These are phyloP conservation scores for Gaultheria prostrata DNA, from an alignment of 148 eudicot species.

Conservation along the genomic window DNA sequence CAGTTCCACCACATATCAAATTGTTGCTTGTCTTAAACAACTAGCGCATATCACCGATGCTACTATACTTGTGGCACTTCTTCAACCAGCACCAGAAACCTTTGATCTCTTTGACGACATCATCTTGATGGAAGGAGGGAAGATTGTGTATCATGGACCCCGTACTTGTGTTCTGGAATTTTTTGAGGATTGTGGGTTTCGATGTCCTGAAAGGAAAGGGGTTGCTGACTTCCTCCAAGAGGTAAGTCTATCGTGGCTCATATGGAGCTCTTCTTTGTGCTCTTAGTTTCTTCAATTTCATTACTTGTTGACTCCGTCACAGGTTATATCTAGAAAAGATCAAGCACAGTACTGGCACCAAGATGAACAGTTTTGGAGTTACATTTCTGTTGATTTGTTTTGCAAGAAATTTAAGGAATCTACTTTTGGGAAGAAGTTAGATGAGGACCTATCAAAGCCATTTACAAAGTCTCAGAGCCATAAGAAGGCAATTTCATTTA, in stretches of 20 bases:
- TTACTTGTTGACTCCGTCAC: neutral
- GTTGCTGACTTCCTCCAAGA: constrained; percentile 87
- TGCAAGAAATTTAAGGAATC: constrained; percentile 51
- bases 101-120: constrained; percentile 81
- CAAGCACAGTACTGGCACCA: constrained; percentile 65
- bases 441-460: constrained; percentile 44
- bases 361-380: constrained; percentile 34
- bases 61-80: constrained; percentile 66
- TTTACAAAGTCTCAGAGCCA: constrained; percentile 44
- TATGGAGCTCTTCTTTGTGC: neutral
- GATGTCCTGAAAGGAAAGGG: constrained; percentile 83
- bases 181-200: constrained; percentile 67
- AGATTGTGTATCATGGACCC: constrained; percentile 76
- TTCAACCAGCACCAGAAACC: constrained; percentile 84
- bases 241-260: constrained; percentile 32
- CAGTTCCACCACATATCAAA: constrained; percentile 84
- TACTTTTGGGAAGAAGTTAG: constrained; percentile 37
- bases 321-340: constrained; percentile 80
- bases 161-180: constrained; percentile 37
- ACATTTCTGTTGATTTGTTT: constrained; percentile 46
- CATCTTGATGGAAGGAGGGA: constrained; percentile 81
- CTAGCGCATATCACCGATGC: constrained; percentile 67
- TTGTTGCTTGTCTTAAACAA: constrained; percentile 69
- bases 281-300: neutral
- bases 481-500: constrained; percentile 42